A percentile compares a stretch with the other conserved stretches of the same genome.
Evolutionary conservation across 768 basidiomycete species (phyloP).

Genomic region (Tricholoma matsutake): DNA sequence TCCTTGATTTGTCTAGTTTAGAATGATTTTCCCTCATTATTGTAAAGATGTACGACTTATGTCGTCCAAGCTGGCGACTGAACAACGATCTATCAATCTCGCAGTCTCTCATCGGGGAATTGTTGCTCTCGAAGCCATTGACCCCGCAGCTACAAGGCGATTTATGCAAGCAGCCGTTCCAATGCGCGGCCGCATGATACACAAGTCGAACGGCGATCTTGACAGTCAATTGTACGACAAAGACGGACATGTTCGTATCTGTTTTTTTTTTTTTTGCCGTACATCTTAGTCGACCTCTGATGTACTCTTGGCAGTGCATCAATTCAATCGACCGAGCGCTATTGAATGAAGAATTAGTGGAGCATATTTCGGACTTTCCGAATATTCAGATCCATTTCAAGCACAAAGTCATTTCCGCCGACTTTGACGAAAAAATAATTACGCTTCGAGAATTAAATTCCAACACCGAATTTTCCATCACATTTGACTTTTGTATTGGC

Average conservation of each 20-base stretch:
- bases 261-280: conserved; percentile 8
- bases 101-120: conserved; percentile 94
- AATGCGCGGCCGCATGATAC: conserved; percentile 96
- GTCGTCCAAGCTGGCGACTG: conserved; percentile 58
- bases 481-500: conserved; percentile 83
- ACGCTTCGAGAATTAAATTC: conserved; percentile 45
- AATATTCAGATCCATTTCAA: conserved; percentile 74
- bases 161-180: conserved; percentile 83
- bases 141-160: conserved; percentile 62
- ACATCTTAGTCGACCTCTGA: conserved; percentile 16
- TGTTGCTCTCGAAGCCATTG: conserved; percentile 79
- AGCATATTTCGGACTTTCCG: conserved; percentile 60
- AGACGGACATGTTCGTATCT: conserved; percentile 67
- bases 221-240: conserved; percentile 88
- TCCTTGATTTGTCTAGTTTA: conserved; percentile 2
- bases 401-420: conserved; percentile 72
- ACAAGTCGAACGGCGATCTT: conserved; percentile 64
- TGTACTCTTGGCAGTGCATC: conserved; percentile 64
- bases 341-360: conserved; percentile 82
- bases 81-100: conserved; percentile 92
- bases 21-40: not conserved
- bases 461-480: conserved; percentile 40
- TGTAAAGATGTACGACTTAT: conserved; percentile 68
- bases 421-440: conserved; percentile 68
- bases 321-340: conserved; percentile 89